Percentiles rank a stretch among this genome's conserved stretches.
phyloP scores from a whole-genome alignment of 352 stramenopile species.

The Phytophthora podocarpi region DNA sequence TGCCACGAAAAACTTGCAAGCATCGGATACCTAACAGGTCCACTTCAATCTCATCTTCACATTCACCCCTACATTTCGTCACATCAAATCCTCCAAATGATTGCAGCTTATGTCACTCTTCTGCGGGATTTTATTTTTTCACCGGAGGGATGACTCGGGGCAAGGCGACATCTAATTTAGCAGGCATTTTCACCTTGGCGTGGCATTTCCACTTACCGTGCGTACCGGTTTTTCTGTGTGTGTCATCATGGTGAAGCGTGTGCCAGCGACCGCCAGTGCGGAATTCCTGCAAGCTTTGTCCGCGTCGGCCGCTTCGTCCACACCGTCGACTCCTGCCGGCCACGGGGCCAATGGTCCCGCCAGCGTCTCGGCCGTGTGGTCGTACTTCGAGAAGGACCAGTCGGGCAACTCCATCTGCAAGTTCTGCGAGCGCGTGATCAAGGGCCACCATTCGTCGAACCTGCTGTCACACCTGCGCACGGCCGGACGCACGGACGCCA shows the following conservation, averaged over 20 bases:
- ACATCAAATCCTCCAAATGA: not conserved
- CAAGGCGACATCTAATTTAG: constrained; percentile 21
- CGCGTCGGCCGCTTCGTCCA: constrained; percentile 2
- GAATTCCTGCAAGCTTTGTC: constrained; percentile 22
- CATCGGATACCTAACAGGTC: constrained; percentile 3
- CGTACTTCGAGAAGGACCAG: constrained; percentile 82
- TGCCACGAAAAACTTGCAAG: not conserved
- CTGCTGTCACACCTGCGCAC: constrained; percentile 82
- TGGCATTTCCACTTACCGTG: constrained; percentile 13
- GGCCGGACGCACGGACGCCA: constrained; percentile 65
- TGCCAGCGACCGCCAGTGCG: constrained; percentile 18
- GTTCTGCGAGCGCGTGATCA: constrained; percentile 86
- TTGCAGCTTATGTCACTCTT: not conserved
- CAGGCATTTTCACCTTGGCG: not conserved
- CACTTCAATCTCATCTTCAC: too few relatives aligned
- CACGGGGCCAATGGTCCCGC: constrained; percentile 36
- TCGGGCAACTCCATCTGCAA: constrained; percentile 83
- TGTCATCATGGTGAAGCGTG: constrained; percentile 33
- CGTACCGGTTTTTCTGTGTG: constrained; percentile 41
- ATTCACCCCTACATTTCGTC: not conserved
- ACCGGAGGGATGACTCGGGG: not conserved
- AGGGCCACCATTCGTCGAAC: constrained; percentile 86
- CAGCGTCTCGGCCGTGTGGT: constrained; percentile 83
- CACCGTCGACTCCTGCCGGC: constrained; percentile 6
- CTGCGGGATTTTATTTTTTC: constrained; percentile 4